phyloP scores from a whole-genome alignment of 306 rosid genomes.

The Nissolia schottii region DNA sequence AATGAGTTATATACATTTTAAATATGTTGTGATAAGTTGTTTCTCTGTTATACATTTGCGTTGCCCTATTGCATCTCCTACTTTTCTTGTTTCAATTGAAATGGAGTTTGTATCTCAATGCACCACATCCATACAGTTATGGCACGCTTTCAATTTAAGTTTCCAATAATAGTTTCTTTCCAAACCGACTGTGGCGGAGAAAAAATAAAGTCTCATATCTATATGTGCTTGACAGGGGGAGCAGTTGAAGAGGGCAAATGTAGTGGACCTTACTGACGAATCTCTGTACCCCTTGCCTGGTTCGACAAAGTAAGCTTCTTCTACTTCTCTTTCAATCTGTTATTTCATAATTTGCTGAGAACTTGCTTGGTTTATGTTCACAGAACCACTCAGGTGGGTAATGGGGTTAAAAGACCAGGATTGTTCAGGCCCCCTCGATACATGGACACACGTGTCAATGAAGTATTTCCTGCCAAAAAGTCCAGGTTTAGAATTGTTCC shows the following conservation, averaged over 20 bases:
- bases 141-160: not conserved
- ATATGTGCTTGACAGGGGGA: conserved; percentile 34
- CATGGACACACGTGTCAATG: conserved; percentile 63
- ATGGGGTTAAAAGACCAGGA: conserved; percentile 43
- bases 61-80: not conserved
- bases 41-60: not conserved
- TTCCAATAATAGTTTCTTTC: not conserved
- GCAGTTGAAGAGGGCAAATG: conserved; percentile 35
- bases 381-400: conserved; percentile 31
- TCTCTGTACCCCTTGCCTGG: not conserved
- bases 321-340: not conserved
- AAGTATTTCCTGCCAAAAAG: conserved; percentile 60
- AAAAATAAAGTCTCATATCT: not conserved
- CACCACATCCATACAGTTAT: not conserved
- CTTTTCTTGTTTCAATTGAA: not conserved
- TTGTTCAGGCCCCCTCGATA: conserved; percentile 49
- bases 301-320: conserved; percentile 23
- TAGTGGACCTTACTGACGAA: conserved; percentile 24
- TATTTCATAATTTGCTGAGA: not conserved
- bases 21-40: not conserved
- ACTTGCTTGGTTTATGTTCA: conserved; percentile 26
- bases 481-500: conserved; percentile 35
- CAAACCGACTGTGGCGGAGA: not conserved
- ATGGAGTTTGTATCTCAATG: not conserved
- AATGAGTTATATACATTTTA: not conserved